A percentile compares a stretch with the other conserved stretches of the same genome.
Evolutionary conservation across 345 rosid species (phyloP).

Genomic region (Durio zibethinus): DNA sequence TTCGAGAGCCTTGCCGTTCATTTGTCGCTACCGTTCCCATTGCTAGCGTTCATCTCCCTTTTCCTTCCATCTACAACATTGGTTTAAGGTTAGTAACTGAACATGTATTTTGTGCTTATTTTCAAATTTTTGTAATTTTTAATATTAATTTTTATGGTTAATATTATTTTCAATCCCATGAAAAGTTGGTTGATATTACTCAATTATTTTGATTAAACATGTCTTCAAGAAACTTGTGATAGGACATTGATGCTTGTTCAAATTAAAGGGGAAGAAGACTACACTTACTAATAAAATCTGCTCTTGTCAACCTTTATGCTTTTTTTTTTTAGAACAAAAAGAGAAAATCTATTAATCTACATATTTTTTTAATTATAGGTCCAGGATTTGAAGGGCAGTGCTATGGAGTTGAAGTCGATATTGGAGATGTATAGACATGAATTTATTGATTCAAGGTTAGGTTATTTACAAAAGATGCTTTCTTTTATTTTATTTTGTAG

Average conservation of each 20-base stretch:
- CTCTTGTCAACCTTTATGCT: background rate
- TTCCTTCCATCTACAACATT: too few relatives aligned
- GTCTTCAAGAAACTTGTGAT: background rate
- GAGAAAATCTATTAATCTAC: background rate
- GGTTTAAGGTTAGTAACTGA: too few relatives aligned
- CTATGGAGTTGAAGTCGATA: slow-evolving; percentile 73
- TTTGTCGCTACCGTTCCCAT: too few relatives aligned
- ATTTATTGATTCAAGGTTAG: slow-evolving; percentile 67
- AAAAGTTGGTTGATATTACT: slow-evolving; percentile 16
- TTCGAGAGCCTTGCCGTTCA: too few relatives aligned
- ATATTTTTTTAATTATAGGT: slow-evolving; percentile 51
- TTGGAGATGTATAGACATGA: slow-evolving; percentile 86
- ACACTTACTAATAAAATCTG: background rate
- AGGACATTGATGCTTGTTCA: background rate
- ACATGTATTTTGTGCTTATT: too few relatives aligned
- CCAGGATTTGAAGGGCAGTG: slow-evolving; percentile 58
- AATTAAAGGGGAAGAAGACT: background rate
- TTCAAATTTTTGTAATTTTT: too few relatives aligned
- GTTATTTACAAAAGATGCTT: background rate
- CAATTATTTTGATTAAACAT: background rate
- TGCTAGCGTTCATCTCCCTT: too few relatives aligned
- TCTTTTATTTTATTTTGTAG: background rate
- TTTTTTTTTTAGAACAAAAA: background rate
- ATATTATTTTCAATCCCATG: too few relatives aligned
- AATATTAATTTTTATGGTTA: too few relatives aligned